phyloP scores from a whole-genome alignment of 441 rosid species.

The Mallotus japonicus region DNA sequence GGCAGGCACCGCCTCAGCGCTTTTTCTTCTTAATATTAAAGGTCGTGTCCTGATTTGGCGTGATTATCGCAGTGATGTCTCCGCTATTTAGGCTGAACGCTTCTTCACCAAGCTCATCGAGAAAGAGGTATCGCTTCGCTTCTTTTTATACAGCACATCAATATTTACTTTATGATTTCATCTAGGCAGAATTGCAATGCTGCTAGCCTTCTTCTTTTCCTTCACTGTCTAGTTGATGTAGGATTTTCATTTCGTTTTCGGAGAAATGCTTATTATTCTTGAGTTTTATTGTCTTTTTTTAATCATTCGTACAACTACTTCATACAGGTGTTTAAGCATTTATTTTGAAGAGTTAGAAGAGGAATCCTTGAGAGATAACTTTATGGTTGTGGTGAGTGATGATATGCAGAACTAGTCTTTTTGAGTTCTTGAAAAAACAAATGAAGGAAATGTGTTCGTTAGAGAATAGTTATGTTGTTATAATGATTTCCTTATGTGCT shows the following conservation, averaged over 20 bases:
- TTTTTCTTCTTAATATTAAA: constrained; percentile 90
- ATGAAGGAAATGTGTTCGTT: too few species aligned
- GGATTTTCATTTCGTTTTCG: constrained; percentile 10
- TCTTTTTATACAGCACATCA: constrained; percentile 68
- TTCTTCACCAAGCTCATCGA: constrained; percentile 97
- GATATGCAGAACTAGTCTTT: not conserved
- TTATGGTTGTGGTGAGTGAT: constrained; percentile 88
- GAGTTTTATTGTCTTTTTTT: not conserved
- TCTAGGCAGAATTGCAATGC: constrained; percentile 96
- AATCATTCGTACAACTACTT: not conserved
- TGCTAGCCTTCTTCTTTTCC: constrained; percentile 81
- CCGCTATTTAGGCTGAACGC: constrained; percentile 87
- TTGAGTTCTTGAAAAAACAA: not conserved
- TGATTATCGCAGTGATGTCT: constrained; percentile 94
- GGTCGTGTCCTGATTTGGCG: constrained; percentile 98
- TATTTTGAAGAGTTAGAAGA: constrained; percentile 94
- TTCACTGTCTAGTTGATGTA: constrained; percentile 90
- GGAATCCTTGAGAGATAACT: constrained; percentile 96
- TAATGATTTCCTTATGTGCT: too few species aligned
- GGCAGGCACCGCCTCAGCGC: constrained; percentile 96
- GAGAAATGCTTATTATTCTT: not conserved
- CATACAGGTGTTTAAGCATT: constrained; percentile 82
- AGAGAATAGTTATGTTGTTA: too few species aligned
- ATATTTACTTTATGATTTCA: constrained; percentile 84
- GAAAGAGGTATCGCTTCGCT: constrained; percentile 50